Conservation (phyloP, 1,284 basidiomycete species). For the Papiliotrema terrestris region DNA sequence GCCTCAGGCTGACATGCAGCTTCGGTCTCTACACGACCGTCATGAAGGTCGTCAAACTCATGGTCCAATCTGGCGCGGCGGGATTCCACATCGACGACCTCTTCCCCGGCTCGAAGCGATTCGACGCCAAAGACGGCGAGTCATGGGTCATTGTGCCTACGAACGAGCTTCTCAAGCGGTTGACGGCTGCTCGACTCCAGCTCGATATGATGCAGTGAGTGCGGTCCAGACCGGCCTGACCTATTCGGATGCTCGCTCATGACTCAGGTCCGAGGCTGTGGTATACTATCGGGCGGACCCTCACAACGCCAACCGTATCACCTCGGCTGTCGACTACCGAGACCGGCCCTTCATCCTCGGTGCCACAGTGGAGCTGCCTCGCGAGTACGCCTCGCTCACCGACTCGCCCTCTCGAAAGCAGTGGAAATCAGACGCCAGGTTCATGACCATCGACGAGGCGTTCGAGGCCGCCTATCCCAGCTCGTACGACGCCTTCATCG, state of each 20-base stretch:
- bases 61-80: constrained; percentile 15
- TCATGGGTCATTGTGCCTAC: constrained; percentile 11
- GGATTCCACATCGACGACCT: constrained; percentile 21
- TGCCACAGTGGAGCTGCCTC: constrained; percentile 53
- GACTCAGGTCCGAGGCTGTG: constrained; percentile 64
- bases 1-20: constrained; percentile 18
- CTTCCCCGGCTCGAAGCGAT: constrained; percentile 12
- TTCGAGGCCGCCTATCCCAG: constrained; percentile 58
- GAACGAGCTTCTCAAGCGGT: constrained; percentile 7
- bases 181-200: constrained; percentile 11
- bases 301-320: constrained; percentile 78
- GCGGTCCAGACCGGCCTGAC: not conserved
- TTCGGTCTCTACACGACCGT: constrained; percentile 51
- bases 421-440: constrained; percentile 18
- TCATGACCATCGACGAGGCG: constrained; percentile 51
- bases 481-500: constrained; percentile 60
- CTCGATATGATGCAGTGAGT: constrained; percentile 20
- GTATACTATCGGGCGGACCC: constrained; percentile 88
- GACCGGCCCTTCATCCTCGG: constrained; percentile 72
- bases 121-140: constrained; percentile 12
- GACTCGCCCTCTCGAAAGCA: constrained; percentile 66
- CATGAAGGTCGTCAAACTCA: constrained; percentile 50
- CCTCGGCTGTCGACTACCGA: constrained; percentile 71
- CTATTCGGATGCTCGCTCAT: not conserved
- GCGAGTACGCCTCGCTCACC: constrained; percentile 48